Conservation (phyloP, 495 filamentous ascomycete species). For the Pyronema domesticum region DNA sequence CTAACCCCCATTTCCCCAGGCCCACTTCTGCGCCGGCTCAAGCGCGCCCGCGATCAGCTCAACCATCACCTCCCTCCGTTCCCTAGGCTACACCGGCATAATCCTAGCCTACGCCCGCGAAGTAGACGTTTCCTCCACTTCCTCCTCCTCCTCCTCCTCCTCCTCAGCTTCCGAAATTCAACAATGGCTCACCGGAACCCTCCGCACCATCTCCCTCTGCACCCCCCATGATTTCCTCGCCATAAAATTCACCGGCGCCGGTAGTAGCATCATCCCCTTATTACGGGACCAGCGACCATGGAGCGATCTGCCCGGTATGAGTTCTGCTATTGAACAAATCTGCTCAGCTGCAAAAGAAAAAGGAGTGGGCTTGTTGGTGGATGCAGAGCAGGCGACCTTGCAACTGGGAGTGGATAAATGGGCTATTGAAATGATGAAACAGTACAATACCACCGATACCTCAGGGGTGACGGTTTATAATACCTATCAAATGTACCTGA, state of each 20-base stretch:
- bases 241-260: constrained; percentile 79
- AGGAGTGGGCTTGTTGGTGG: constrained; percentile 62
- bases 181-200: constrained; percentile 18
- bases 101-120: constrained; percentile 65
- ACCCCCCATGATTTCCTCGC: constrained; percentile 67
- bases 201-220: constrained; percentile 50
- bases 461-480: constrained; percentile 48
- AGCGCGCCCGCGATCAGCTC: constrained; percentile 40
- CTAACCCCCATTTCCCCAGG: constrained; percentile 4
- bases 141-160: background rate
- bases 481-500: constrained; percentile 63
- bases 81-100: constrained; percentile 55
- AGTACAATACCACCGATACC: constrained; percentile 36
- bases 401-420: constrained; percentile 75
- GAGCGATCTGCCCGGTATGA: constrained; percentile 33
- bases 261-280: constrained; percentile 24
- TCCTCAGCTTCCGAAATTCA: constrained; percentile 11
- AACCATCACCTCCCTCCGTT: constrained; percentile 42
- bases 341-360: constrained; percentile 57
- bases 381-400: constrained; percentile 70
- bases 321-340: constrained; percentile 50
- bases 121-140: constrained; percentile 28
- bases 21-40: constrained; percentile 62
- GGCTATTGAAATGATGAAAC: constrained; percentile 36
- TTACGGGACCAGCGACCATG: constrained; percentile 8